Conservation (phyloP, 2,329 filamentous ascomycete species). For the Camptophora hylomeconis region DNA sequence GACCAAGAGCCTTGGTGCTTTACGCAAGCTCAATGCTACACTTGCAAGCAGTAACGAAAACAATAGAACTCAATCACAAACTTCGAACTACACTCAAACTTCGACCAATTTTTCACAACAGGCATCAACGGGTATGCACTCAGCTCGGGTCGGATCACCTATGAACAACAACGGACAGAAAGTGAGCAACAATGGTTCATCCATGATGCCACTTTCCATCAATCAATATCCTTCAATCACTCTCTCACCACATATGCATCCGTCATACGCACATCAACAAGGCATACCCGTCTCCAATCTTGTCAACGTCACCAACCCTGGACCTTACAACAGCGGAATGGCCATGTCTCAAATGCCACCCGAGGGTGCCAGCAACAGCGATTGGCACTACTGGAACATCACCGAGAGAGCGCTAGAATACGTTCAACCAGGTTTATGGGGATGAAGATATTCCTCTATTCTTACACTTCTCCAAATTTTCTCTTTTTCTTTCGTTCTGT, state of each 20-base stretch:
- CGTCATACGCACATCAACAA: not conserved
- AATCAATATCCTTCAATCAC: constrained; percentile 1
- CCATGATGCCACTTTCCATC: not conserved
- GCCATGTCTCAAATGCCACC: too few species aligned
- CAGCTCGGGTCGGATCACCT: constrained; percentile 1
- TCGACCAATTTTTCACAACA: constrained; percentile 1
- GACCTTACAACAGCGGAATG: constrained; percentile 34
- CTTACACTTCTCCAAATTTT: too few species aligned
- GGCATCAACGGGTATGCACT: constrained; percentile 3
- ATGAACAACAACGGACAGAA: not conserved
- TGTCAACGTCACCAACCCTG: constrained; percentile 5
- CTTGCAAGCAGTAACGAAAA: constrained; percentile 16
- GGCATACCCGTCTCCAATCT: not conserved
- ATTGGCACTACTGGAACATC: constrained; percentile 34
- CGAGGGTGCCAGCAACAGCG: too few species aligned
- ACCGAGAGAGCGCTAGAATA: constrained; percentile 34
- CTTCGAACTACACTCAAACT: not conserved
- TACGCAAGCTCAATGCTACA: constrained; percentile 32
- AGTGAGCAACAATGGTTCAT: not conserved
- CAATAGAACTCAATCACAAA: not conserved
- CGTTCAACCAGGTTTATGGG: constrained; percentile 34
- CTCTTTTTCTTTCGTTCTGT: too few species aligned
- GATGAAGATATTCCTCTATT: constrained; percentile 4
- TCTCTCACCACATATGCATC: not conserved
- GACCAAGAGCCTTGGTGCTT: constrained; percentile 31